phyloP scores from a whole-genome alignment of 345 rosid species.

The Draba incana region DNA sequence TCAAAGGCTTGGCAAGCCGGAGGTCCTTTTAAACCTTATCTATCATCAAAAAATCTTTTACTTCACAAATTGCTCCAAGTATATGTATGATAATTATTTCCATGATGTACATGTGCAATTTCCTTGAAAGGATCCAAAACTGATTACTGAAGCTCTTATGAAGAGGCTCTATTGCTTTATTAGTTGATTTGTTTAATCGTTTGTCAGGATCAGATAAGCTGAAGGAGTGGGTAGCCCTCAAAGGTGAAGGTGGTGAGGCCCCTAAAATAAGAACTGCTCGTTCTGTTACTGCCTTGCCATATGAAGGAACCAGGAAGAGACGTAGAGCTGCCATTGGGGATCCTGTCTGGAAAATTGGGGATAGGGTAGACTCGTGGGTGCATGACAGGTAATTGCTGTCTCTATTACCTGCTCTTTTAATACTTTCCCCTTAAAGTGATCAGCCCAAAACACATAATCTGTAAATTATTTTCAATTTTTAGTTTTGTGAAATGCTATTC shows the following conservation, averaged over 20 bases:
- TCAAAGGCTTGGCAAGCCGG: neutral
- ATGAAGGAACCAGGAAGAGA: slow-evolving; percentile 95
- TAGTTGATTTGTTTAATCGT: slow-evolving; percentile 27
- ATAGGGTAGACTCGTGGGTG: slow-evolving; percentile 87
- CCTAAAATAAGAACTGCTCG: slow-evolving; percentile 80
- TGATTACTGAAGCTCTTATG: slow-evolving; percentile 4
- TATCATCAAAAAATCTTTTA: slow-evolving; percentile 6
- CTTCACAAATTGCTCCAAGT: slow-evolving; percentile 11
- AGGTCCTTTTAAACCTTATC: neutral
- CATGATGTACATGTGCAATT: slow-evolving; percentile 18
- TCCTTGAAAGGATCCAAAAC: slow-evolving; percentile 12
- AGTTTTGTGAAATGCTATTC: slow-evolving; percentile 3
- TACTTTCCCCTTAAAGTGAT: neutral
- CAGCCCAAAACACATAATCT: slow-evolving; percentile 11
- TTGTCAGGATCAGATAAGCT: slow-evolving; percentile 66
- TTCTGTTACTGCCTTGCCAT: slow-evolving; percentile 64
- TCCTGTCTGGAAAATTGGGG: slow-evolving; percentile 84
- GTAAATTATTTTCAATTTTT: neutral
- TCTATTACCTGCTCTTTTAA: neutral
- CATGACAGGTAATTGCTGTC: slow-evolving; percentile 62
- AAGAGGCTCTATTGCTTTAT: slow-evolving; percentile 13
- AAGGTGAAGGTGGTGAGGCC: slow-evolving; percentile 58
- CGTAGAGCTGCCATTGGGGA: slow-evolving; percentile 81
- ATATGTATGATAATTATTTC: slow-evolving; percentile 3
- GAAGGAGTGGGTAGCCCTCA: slow-evolving; percentile 86